phyloP scores from a whole-genome alignment of 345 rosid genomes.

The Boechera divaricarpa region DNA sequence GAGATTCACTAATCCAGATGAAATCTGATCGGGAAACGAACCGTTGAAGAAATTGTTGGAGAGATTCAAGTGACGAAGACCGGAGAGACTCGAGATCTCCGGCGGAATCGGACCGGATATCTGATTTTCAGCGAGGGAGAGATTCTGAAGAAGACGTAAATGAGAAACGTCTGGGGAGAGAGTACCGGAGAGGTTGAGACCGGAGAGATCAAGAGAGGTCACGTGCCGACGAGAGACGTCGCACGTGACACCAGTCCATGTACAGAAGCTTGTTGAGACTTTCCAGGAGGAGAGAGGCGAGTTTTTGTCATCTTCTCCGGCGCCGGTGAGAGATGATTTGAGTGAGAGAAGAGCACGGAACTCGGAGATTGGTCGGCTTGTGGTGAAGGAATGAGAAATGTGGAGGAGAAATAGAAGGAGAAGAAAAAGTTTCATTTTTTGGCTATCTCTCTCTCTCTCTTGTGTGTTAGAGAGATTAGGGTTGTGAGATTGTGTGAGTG shows the following conservation, averaged over 20 bases:
- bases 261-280: conserved; percentile 54
- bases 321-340: conserved; percentile 67
- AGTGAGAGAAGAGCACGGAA: conserved; percentile 70
- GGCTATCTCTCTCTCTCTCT: conserved; percentile 37
- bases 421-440: conserved; percentile 54
- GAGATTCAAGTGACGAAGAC: conserved; percentile 70
- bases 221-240: conserved; percentile 68
- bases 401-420: conserved; percentile 53
- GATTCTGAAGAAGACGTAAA: conserved; percentile 64
- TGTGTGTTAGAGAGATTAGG: conserved; percentile 34
- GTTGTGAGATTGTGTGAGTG: conserved; percentile 26
- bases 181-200: conserved; percentile 70
- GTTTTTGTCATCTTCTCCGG: conserved; percentile 50
- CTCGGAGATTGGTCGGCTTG: conserved; percentile 60
- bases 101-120: conserved; percentile 75
- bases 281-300: conserved; percentile 73
- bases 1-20: conserved; percentile 59
- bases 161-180: conserved; percentile 67
- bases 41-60: conserved; percentile 83
- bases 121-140: conserved; percentile 63
- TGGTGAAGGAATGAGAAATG: conserved; percentile 49
- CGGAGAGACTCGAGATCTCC: conserved; percentile 59
- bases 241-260: conserved; percentile 75
- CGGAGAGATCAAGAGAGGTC: conserved; percentile 64
- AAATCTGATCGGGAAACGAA: conserved; percentile 65